Base-by-base conservation (phyloP, 768 basidiomycete species). In the Leucocoprinus sp. region DNA sequence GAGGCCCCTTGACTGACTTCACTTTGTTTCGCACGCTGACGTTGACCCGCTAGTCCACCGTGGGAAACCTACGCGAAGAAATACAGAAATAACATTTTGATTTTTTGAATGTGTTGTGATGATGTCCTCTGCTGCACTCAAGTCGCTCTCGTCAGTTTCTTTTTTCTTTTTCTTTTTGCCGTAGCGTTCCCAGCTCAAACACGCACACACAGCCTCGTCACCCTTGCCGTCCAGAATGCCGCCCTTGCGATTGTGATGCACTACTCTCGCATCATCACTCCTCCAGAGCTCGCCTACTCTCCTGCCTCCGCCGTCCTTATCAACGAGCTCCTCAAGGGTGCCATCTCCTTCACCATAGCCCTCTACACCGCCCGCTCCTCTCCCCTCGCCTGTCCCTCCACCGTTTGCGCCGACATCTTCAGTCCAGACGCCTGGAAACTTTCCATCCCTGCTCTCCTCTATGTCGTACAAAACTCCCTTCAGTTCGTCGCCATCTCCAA, bases 221-320 rank as follows among this genome's bases (percentile, higher is more conserved):
- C 87, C 14, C 78, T 93, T 40, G 91, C 91, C 4, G 83, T 95
- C 2, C 95, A 99, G 69, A 98, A 98, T 65, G 91, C 91, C 23
- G 81, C 89, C 8, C 70, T 99, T 39, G 93, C 93, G 43, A 92
- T 99, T 58, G 89, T 98, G 53, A 95, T 99, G 89, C 93, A 97
- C 70, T 90, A 97, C 65, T 97, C 96, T n/a, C 80, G 96, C 49
- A 84, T 92, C 48, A 86, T 88, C 2, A 86, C 78, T 0, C 78
- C 90, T 6, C 68, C 84, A 1, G 69, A 82, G 33, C 72, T 84
- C 24, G 70, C 88, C 1, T 99, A 99, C 64, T 96, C 90, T 0
- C 91, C 96, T 1, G 93, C 95, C 1, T 76, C 90, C 0, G 96
- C 96, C 18, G 93, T 99, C 21, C 76, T 99, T 24, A 68, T 97